Conservation (phyloP, 164 flowering plant species). For the Pachysandra terminalis region DNA sequence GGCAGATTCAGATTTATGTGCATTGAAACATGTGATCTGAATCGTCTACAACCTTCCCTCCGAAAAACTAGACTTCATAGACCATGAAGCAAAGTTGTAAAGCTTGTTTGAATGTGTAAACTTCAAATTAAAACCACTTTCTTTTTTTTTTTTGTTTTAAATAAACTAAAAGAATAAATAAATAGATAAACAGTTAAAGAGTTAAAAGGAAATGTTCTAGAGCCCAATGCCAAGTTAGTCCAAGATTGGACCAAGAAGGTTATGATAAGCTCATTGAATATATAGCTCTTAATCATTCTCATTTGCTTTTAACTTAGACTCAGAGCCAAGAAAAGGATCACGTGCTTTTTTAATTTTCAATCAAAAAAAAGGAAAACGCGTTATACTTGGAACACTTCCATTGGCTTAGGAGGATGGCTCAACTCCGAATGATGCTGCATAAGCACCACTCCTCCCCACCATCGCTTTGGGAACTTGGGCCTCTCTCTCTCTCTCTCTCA, state of each 20-base stretch:
- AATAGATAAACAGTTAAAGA: too few species aligned
- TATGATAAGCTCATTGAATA: conserved; percentile 37
- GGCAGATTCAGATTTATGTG: too few species aligned
- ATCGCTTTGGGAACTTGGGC: conserved; percentile 87
- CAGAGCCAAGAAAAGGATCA: conserved; percentile 27
- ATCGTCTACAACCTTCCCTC: too few species aligned
- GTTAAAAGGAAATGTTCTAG: too few species aligned
- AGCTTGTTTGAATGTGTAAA: too few species aligned
- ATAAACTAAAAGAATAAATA: too few species aligned
- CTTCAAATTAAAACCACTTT: too few species aligned
- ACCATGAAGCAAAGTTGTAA: too few species aligned
- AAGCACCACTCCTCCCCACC: conserved; percentile 32
- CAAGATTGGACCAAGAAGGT: conserved; percentile 11
- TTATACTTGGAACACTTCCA: conserved; percentile 28
- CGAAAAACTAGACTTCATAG: too few species aligned
- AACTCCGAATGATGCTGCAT: conserved; percentile 21
- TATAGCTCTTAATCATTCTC: conserved; percentile 25
- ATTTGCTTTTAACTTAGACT: conserved; percentile 17
- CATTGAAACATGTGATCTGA: too few species aligned
- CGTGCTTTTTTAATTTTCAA: conserved; percentile 19
- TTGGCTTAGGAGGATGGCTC: conserved; percentile 31
- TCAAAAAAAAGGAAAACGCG: conserved; percentile 7
- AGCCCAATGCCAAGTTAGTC: conserved; percentile 16
- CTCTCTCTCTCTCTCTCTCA: conserved; percentile 21
- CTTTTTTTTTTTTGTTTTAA: too few species aligned